Evolutionary conservation across 2,329 filamentous ascomycete genomes (phyloP).

Genomic region (Zymoseptoria pseudotritici): DNA sequence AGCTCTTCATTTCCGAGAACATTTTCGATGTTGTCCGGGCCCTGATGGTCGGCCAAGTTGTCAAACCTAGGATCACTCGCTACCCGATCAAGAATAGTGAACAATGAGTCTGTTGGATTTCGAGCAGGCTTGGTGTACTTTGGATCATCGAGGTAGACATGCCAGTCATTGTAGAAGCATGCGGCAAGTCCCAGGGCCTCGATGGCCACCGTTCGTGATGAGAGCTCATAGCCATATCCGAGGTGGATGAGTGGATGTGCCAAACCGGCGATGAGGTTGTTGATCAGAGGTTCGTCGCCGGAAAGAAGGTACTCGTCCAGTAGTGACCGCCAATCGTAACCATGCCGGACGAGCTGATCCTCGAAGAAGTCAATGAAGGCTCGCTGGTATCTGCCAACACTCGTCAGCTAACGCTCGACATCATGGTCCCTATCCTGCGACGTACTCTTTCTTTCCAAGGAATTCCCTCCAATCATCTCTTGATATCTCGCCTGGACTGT

Average conservation of each 20-base stretch:
- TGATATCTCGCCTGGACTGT: slow-evolving; percentile 77
- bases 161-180: slow-evolving; percentile 50
- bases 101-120: slow-evolving; percentile 52
- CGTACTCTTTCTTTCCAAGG: slow-evolving; percentile 62
- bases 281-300: slow-evolving; percentile 69
- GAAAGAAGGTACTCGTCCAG: slow-evolving; percentile 68
- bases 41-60: slow-evolving; percentile 52
- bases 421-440: slow-evolving; percentile 6
- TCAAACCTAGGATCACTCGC: slow-evolving; percentile 63
- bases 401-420: slow-evolving; percentile 1
- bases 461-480: slow-evolving; percentile 81
- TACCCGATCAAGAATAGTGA: slow-evolving; percentile 65
- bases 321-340: slow-evolving; percentile 79
- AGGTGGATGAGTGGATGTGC: slow-evolving; percentile 91
- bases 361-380: slow-evolving; percentile 95
- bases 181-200: slow-evolving; percentile 70
- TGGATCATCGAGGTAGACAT: slow-evolving; percentile 62
- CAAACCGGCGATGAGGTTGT: slow-evolving; percentile 70
- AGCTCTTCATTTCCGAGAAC: slow-evolving; percentile 65
- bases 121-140: slow-evolving; percentile 60
- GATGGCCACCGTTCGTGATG: slow-evolving; percentile 76
- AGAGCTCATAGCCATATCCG: slow-evolving; percentile 85
- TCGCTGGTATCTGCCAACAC: slow-evolving; percentile 60
- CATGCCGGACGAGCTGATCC: slow-evolving; percentile 68
- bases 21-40: slow-evolving; percentile 55